Conservation (phyloP, 2,329 filamentous ascomycete genomes). For the Aspergillus costaricaensis region DNA sequence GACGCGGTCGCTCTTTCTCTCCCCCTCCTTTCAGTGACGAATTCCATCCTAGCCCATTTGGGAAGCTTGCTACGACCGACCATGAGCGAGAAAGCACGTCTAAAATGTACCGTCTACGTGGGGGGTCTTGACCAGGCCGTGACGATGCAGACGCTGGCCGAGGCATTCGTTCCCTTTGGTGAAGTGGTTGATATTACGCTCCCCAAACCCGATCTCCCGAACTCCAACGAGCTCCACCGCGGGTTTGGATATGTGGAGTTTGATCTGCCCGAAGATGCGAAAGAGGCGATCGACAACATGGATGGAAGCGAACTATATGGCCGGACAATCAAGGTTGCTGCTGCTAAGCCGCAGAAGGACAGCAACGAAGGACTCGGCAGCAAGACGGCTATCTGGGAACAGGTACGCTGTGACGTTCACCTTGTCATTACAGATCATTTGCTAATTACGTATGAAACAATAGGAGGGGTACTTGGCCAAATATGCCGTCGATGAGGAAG, state of each 20-base stretch:
- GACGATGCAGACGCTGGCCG: conserved; percentile 72
- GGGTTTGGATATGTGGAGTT: conserved; percentile 98
- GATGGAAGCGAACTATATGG: conserved; percentile 95
- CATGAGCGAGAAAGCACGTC: conserved; percentile 80
- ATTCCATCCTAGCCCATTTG: neutral
- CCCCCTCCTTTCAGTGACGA: neutral
- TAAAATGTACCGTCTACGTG: conserved; percentile 91
- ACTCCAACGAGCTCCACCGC: conserved; percentile 75
- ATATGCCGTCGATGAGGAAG: conserved; percentile 81
- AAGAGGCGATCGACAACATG: conserved; percentile 98
- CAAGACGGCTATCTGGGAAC: conserved; percentile 94
- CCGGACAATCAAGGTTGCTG: conserved; percentile 84
- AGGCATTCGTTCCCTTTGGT: conserved; percentile 95
- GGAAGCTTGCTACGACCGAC: conserved; percentile 24
- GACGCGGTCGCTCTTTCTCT: neutral
- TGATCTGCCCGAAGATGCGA: conserved; percentile 79
- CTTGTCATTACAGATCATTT: neutral
- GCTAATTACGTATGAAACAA: conserved; percentile 29
- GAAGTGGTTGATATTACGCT: conserved; percentile 90
- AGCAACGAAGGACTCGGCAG: conserved; percentile 84
- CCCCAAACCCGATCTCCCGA: conserved; percentile 82
- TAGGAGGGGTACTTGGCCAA: conserved; percentile 93
- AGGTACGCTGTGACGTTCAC: conserved; percentile 61
- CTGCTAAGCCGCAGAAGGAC: conserved; percentile 89
- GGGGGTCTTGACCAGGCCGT: conserved; percentile 82